A percentile compares a stretch with the other conserved stretches of the same genome.
phyloP scores from a whole-genome alignment of 176 grass and related monocot species.

The Echinochloa phyllopogon region DNA sequence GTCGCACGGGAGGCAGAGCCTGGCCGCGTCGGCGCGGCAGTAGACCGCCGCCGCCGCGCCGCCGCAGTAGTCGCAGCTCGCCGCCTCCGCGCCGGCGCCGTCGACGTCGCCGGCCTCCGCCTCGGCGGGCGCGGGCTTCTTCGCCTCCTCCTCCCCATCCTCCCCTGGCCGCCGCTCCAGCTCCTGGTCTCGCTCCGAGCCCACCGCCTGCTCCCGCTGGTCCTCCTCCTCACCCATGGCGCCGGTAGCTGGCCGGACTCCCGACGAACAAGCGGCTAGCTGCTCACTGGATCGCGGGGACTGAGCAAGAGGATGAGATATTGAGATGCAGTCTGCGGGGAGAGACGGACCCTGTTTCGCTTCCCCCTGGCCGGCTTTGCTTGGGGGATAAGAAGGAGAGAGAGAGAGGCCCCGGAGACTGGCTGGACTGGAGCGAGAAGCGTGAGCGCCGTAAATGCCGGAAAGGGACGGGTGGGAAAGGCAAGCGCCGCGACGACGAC shows the following conservation, averaged over 20 bases:
- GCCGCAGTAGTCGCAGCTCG: slow-evolving; percentile 74
- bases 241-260: background rate
- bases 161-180: background rate
- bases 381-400: slow-evolving; percentile 44
- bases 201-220: background rate
- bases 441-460: slow-evolving; percentile 30
- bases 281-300: background rate
- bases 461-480: slow-evolving; percentile 33
- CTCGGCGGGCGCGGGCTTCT: background rate
- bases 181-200: background rate
- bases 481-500: background rate
- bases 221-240: background rate
- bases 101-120: background rate
- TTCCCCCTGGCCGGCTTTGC: slow-evolving; percentile 27
- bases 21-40: slow-evolving; percentile 80
- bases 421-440: background rate
- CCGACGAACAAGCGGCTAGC: background rate
- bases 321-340: background rate
- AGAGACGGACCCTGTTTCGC: slow-evolving; percentile 30
- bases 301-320: background rate
- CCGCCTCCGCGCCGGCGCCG: background rate
- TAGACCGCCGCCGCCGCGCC: slow-evolving; percentile 54
- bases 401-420: background rate
- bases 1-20: slow-evolving; percentile 88
- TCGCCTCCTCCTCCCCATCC: background rate